Evolutionary conservation across 257 asterid species (phyloP).

Genomic region (Przewalskia tangutica): DNA sequence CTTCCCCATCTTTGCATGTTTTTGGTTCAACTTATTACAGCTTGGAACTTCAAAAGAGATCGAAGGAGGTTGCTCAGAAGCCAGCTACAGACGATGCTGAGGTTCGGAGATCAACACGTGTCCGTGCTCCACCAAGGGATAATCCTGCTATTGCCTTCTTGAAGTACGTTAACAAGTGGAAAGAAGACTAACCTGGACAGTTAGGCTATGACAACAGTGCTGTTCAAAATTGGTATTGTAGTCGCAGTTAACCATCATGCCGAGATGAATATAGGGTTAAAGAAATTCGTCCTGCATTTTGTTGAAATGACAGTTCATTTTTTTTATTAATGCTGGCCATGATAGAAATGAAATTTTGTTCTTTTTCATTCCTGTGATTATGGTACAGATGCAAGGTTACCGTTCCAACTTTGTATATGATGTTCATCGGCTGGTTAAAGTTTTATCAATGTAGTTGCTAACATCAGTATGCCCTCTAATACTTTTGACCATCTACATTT

Average conservation of each 20-base stretch:
- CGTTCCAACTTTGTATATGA: conserved; percentile 7
- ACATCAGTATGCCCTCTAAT: background rate
- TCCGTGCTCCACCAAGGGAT: conserved; percentile 76
- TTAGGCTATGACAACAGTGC: background rate
- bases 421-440: background rate
- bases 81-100: conserved; percentile 58
- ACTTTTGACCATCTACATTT: background rate
- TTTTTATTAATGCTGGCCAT: conserved; percentile 19
- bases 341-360: conserved; percentile 13
- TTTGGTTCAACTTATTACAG: conserved; percentile 28
- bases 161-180: conserved; percentile 93
- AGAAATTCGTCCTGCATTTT: conserved; percentile 8
- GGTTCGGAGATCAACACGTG: conserved; percentile 83
- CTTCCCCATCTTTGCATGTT: background rate
- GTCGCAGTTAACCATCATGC: background rate
- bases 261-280: background rate
- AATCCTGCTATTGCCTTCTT: conserved; percentile 61
- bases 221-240: background rate
- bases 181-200: conserved; percentile 27
- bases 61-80: conserved; percentile 45
- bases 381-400: conserved; percentile 6
- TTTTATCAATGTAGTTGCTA: background rate
- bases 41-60: conserved; percentile 48
- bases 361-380: conserved; percentile 12
- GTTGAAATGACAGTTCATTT: conserved; percentile 24